Evolutionary conservation across 148 eudicot species (phyloP), one percentile per base, ranked within the genome.

Genomic region (Cornus controversa): DNA sequence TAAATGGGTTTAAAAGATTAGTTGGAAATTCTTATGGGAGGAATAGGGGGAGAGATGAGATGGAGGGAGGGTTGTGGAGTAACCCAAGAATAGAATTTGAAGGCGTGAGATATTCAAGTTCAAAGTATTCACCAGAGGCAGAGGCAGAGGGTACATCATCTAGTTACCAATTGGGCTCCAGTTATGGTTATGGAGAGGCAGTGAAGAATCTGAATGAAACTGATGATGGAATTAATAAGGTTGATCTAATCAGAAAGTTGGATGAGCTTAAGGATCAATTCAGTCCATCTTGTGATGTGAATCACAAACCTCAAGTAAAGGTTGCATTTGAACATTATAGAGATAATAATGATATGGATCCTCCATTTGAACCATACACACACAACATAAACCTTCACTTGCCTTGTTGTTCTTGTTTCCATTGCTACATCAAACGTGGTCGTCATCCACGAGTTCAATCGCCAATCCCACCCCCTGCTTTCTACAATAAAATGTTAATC

Each of bases 261-360:
- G 96, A 96, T 79, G 96, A 92, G 84, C 87, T 96, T 45, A 90
- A 88, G 84, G 90, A 90, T 65, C 94, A 92, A 68, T 66, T 96
- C 60, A 90, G 79, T 73, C 73, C 87, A 70, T 82, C 90, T 53
- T 83, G 91, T 66, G 80, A 86, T 75, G 78, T 81, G 29, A 79
- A 67, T 34, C 89, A 85, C 37, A 91, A 86, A 71, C 75, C 83
- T 42, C 86, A 74, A 36, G 98, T 88, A 72, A 90, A 84, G 45
- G 74, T 72, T 72, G 88, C 90, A 10, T 31, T 68, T 66, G 88
- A 82, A 60, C 82, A 75, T 2, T 90, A 87, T 80, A 76, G 77
- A 73, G 77, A 84, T 78, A 72, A 75, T 20, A 72, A 75, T 20
- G 87, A 89, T 53, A 69, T 80, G 53, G 93, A 87, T 71, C 75